Base-by-base conservation (phyloP, 345 rosid species). In the Orychophragmus violaceus region DNA sequence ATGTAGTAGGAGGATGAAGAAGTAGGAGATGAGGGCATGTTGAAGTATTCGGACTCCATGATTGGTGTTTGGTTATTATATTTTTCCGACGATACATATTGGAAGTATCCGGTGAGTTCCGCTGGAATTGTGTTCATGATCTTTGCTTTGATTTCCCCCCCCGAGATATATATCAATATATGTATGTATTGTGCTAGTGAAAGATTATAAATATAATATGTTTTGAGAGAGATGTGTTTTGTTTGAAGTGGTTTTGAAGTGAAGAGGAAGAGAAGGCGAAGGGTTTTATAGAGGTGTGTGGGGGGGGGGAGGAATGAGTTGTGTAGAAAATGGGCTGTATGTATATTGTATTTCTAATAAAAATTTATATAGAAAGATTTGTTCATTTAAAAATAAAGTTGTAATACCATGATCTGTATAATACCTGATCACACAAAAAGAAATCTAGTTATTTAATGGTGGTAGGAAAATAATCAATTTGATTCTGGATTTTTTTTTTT, bases 221-320 rank as follows among this genome's bases (percentile, higher is more conserved):
- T 69, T 61, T 68, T 14, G 37, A 69, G 57, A 59, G 45, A 46
- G 29, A 39, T 56, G 16, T 65, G 69, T 66, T 42, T 30, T 63
- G 42, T 45, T 65, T 36, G 42, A 46, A 62, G 70, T 57, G 52
- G 66, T 69, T 68, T 69, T 60, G 69, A 74, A 62, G 76, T 57
- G 71, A 71, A 62, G 33, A 67, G 74, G 33, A 71, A 25, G 66
- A 73, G 76, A 21, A 45, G 52, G 30, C 50, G 27, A 57, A 71
- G 80, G 79, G 27, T 77, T 79, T 79, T 86, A 89, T 84, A 86
- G 85, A 51, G 55, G 65, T 54, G 19, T n/a, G n/a, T n/a, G n/a
- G 37, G n/a, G 13, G 30, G 25, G 16, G 8, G 8, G 29, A 70
- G 46, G 71, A 59, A 48, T 41, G 48, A 50, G 67, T 21, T 50